A percentile compares a stretch with the other conserved stretches of the same genome.
phyloP scores from a whole-genome alignment of 148 eudicot species.

The Camellia japonica region DNA sequence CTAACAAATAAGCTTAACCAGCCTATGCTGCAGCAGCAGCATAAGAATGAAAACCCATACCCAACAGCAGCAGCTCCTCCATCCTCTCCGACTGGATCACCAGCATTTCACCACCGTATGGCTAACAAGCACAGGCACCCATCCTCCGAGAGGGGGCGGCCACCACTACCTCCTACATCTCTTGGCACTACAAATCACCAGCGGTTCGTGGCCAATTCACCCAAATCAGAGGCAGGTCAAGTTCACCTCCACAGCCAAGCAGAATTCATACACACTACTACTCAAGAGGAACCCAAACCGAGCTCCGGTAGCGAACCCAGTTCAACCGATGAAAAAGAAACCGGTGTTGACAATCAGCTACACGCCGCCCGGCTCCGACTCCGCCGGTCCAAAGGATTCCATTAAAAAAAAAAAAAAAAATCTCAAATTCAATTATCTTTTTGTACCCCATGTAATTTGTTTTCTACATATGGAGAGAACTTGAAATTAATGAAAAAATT shows the following conservation, averaged over 20 bases:
- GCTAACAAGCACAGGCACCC: not conserved
- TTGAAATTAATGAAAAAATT: not conserved
- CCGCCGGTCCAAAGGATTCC: not conserved
- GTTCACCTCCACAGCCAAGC: conserved; percentile 16
- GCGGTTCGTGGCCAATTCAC: not conserved
- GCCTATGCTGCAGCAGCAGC: not conserved
- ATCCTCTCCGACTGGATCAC: not conserved
- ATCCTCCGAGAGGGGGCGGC: not conserved
- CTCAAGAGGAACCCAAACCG: conserved; percentile 8
- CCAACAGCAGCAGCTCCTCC: not conserved
- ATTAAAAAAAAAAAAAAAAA: not conserved
- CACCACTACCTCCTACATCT: not conserved
- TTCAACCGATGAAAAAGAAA: not conserved
- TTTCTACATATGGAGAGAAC: not conserved
- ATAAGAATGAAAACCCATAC: conserved; percentile 8
- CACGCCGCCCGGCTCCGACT: not conserved
- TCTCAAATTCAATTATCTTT: not conserved
- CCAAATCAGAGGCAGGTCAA: conserved; percentile 14
- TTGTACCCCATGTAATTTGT: not conserved
- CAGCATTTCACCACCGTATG: not conserved
- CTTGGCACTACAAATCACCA: not conserved
- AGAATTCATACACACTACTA: conserved; percentile 3
- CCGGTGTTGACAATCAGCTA: not conserved
- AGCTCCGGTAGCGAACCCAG: not conserved
- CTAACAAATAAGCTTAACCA: not conserved